Evolutionary conservation across 805 yeast genomes (phyloP).

Genomic region (Pichia scutulata): DNA sequence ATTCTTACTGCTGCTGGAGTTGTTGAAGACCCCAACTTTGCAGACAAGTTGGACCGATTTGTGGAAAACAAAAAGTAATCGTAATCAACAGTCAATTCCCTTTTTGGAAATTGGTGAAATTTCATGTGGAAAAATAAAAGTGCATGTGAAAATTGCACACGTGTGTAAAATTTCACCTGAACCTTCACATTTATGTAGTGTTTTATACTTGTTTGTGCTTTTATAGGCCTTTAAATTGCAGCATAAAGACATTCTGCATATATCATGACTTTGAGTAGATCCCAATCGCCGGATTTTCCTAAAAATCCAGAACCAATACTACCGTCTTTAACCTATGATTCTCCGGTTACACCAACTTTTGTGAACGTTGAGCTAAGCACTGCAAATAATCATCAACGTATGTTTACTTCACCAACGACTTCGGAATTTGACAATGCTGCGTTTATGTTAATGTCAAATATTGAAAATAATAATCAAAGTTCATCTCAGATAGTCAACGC

Average conservation of each 20-base stretch:
- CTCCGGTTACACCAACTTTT: neutral
- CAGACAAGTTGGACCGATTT: neutral
- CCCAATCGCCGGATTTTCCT: neutral
- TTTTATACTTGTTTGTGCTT: neutral
- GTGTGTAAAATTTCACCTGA: neutral
- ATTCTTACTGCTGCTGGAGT: conserved; percentile 63
- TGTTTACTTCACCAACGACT: conserved; percentile 11
- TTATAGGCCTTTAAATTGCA: neutral
- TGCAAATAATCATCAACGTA: neutral
- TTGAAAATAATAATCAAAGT: neutral
- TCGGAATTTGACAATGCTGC: conserved; percentile 34
- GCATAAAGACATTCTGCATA: neutral
- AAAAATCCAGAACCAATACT: neutral
- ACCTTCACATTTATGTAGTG: neutral
- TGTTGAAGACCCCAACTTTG: conserved; percentile 10
- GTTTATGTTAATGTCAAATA: conserved; percentile 25
- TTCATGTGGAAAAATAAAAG: neutral
- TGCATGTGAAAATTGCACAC: neutral
- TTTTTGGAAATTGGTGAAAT: neutral
- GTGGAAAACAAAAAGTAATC: neutral
- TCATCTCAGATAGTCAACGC: neutral
- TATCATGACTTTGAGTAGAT: neutral
- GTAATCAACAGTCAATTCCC: neutral
- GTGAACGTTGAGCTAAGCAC: neutral
- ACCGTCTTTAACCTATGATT: neutral